These are phyloP conservation scores for Drechmeria coniospora DNA, from an alignment of 2,329 filamentous ascomycete genomes.

Conservation along the genomic window DNA sequence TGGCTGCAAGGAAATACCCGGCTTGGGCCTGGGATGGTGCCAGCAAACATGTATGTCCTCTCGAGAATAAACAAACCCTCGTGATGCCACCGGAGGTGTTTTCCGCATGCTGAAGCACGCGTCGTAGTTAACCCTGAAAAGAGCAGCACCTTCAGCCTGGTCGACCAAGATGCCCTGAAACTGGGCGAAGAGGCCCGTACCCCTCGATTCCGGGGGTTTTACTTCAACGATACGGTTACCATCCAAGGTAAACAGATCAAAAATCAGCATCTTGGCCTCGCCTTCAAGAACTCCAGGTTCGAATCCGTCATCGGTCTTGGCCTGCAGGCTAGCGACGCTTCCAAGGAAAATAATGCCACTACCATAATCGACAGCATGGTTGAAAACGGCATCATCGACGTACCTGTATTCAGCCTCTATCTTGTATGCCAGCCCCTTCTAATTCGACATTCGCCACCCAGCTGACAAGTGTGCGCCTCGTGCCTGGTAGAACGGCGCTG, in stretches of 20 bases:
- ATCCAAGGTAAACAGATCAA: conserved; percentile 32
- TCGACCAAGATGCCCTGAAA: conserved; percentile 30
- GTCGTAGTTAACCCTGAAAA: conserved; percentile 23
- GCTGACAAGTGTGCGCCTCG: not conserved
- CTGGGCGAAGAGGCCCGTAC: too few species aligned
- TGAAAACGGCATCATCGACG: conserved; percentile 43
- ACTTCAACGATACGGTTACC: conserved; percentile 39
- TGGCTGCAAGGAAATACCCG: conserved; percentile 35
- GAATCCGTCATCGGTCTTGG: conserved; percentile 45
- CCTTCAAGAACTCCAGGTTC: conserved; percentile 28
- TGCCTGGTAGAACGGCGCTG: conserved; percentile 44
- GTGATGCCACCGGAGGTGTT: too few species aligned
- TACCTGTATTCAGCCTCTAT: conserved; percentile 55
- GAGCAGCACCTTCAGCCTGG: conserved; percentile 32
- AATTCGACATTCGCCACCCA: not conserved
- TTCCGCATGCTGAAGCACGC: too few species aligned
- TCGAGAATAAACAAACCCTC: not conserved
- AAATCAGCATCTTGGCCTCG: conserved; percentile 40
- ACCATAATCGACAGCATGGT: conserved; percentile 52
- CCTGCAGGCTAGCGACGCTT: conserved; percentile 33
- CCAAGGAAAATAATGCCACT: conserved; percentile 26
- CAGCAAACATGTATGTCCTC: not conserved
- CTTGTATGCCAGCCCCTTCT: conserved; percentile 18
- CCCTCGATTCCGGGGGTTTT: conserved; percentile 40
- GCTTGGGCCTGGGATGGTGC: conserved; percentile 10